Evolutionary conservation across 257 asterid species (phyloP).

Genomic region (Solanum boliviense): DNA sequence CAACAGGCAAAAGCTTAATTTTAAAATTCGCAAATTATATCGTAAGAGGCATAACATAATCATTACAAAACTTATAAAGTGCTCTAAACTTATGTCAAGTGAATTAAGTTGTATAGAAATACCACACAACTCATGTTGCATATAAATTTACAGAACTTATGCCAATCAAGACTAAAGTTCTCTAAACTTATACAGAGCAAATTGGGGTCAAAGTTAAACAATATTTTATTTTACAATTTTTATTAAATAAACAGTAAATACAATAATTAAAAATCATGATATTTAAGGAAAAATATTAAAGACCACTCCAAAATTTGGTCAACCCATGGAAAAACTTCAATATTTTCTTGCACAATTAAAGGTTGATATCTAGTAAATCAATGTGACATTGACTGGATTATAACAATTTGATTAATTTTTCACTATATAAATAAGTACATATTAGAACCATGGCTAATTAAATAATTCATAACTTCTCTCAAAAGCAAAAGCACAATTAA

Average conservation of each 20-base stretch:
- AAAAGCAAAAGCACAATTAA: background rate
- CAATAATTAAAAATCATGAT: background rate
- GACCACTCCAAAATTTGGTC: background rate
- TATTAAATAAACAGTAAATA: background rate
- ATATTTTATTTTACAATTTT: background rate
- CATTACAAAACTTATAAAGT: background rate
- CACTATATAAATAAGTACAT: too few species aligned
- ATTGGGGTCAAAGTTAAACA: background rate
- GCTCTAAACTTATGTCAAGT: background rate
- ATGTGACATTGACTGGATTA: background rate
- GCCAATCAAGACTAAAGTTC: background rate
- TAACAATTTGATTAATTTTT: background rate
- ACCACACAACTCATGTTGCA: background rate
- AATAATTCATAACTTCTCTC: background rate
- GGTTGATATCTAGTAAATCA: background rate
- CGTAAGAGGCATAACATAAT: background rate
- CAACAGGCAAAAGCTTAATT: background rate
- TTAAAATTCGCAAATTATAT: background rate
- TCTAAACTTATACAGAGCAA: background rate
- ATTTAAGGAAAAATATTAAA: background rate
- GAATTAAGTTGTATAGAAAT: background rate
- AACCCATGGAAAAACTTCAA: background rate
- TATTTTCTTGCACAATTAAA: background rate
- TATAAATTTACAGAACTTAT: background rate
- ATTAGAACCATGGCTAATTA: background rate